A percentile compares a stretch with the other conserved stretches of the same genome.
phyloP scores from a whole-genome alignment of 2,329 filamentous ascomycete genomes.

The Ambrosiella xylebori region DNA sequence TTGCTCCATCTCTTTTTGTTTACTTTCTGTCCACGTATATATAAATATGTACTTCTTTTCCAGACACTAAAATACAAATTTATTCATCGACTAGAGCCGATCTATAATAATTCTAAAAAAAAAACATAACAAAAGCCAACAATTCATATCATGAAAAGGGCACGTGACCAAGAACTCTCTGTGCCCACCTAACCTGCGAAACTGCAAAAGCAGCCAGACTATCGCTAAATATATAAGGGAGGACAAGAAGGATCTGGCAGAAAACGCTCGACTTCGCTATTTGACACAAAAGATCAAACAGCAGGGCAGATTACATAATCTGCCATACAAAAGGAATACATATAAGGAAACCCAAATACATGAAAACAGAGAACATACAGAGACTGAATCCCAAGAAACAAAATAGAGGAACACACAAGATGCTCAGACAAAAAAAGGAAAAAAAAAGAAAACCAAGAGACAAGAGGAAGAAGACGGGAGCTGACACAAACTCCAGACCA shows the following conservation, averaged over 20 bases:
- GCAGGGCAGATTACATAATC: neutral
- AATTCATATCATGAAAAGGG: neutral
- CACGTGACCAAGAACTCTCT: neutral
- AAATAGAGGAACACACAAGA: neutral
- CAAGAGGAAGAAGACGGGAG: neutral
- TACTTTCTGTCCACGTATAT: neutral
- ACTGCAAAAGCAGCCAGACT: slow-evolving; percentile 4
- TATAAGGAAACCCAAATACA: neutral
- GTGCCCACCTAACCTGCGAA: neutral
- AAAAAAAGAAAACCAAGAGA: neutral
- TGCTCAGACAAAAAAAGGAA: neutral
- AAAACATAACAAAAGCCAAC: neutral
- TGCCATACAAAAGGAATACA: slow-evolving; percentile 1
- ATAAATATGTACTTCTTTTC: neutral
- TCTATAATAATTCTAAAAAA: neutral
- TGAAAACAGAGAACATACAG: neutral
- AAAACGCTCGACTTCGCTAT: neutral
- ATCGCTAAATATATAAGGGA: neutral
- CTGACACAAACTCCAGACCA: neutral
- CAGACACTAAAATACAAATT: slow-evolving; percentile 2
- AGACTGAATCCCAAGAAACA: neutral
- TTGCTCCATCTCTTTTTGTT: neutral
- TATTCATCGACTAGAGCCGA: slow-evolving; percentile 7
- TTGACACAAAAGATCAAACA: slow-evolving; percentile 3
- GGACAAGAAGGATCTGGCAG: neutral